Evolutionary conservation across 2,329 filamentous ascomycete species (phyloP).

Genomic region (Aspergillus nomiae): DNA sequence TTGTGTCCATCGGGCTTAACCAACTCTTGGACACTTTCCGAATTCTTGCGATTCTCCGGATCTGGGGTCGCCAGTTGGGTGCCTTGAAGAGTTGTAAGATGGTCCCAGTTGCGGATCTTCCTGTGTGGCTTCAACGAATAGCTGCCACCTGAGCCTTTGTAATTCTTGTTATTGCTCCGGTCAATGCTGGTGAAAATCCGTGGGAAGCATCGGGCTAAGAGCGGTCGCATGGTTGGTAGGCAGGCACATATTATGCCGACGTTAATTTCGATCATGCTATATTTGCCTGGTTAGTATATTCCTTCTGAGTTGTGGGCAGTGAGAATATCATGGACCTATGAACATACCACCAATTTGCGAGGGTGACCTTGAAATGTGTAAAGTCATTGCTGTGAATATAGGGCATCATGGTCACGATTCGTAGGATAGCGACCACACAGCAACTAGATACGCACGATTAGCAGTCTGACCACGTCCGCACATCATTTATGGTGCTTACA

Average conservation of each 20-base stretch:
- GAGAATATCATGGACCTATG: too few relatives aligned
- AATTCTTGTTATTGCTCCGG: background rate
- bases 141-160: conserved; percentile 5
- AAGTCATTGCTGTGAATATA: conserved; percentile 16
- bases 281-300: background rate
- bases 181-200: conserved; percentile 1
- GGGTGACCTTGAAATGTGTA: conserved; percentile 17
- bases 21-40: background rate
- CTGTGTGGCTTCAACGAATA: conserved; percentile 1
- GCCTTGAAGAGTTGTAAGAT: conserved; percentile 6
- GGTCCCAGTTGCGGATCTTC: conserved; percentile 15
- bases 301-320: accelerated
- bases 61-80: background rate
- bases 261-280: conserved; percentile 19
- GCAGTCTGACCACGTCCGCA: background rate
- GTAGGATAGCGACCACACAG: conserved; percentile 17
- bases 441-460: background rate
- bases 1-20: background rate
- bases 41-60: background rate
- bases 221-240: conserved; percentile 15
- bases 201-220: conserved; percentile 9
- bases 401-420: conserved; percentile 19
- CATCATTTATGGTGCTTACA: background rate
- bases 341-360: conserved; percentile 20
- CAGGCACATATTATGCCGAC: conserved; percentile 20